phyloP scores from a whole-genome alignment of 225 moss, liverwort and hornwort species.

The Physcomitrellopsis africana region DNA sequence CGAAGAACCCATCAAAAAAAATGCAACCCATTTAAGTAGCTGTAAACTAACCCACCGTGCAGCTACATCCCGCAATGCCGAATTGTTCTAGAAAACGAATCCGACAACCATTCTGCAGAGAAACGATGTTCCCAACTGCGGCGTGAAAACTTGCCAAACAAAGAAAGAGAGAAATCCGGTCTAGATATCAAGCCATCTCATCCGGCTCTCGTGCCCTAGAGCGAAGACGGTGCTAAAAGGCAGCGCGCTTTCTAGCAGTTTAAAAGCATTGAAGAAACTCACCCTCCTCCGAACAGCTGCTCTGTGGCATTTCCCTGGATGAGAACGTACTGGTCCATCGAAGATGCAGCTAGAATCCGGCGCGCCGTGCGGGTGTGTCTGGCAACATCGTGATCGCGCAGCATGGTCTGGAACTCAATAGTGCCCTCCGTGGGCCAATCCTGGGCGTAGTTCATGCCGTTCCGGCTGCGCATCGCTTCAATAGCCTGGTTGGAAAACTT shows the following conservation, averaged over 20 bases:
- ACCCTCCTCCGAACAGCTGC: constrained; percentile 67
- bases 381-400: constrained; percentile 52
- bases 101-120: too few relatives aligned
- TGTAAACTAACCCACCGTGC: too few relatives aligned
- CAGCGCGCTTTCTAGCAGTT: not conserved
- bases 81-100: too few relatives aligned
- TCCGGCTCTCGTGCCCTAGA: not conserved
- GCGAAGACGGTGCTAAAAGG: not conserved
- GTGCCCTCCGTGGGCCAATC: constrained; percentile 54
- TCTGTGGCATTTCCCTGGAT: constrained; percentile 51
- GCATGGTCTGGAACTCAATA: constrained; percentile 46
- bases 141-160: too few relatives aligned
- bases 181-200: too few relatives aligned
- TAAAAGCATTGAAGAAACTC: not conserved
- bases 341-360: constrained; percentile 38
- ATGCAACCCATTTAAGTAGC: too few relatives aligned
- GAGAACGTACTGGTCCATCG: constrained; percentile 47
- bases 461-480: constrained; percentile 38
- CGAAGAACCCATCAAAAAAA: too few relatives aligned
- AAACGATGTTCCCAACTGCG: too few relatives aligned
- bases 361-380: constrained; percentile 41
- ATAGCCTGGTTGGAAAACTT: constrained; percentile 49
- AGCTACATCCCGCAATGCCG: too few relatives aligned
- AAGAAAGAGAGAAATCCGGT: too few relatives aligned
- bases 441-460: constrained; percentile 31